These are phyloP conservation scores for Aspergillus terreus DNA, from an alignment of 2,329 filamentous ascomycete species.

Conservation along the genomic window DNA sequence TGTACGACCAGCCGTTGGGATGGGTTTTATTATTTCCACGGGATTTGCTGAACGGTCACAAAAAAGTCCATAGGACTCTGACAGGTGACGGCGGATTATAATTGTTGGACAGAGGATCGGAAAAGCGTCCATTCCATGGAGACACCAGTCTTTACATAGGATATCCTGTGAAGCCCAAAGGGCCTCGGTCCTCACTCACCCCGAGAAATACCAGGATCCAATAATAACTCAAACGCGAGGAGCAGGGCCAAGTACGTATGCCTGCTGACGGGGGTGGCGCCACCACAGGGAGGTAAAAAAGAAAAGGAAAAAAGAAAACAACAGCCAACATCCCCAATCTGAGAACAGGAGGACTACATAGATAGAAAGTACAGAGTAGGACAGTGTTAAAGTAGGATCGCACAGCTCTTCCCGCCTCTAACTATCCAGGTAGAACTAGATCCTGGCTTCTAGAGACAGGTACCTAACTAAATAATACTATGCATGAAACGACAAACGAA, in stretches of 20 bases:
- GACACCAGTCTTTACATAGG: too few relatives aligned
- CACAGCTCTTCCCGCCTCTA: neutral
- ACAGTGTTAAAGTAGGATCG: neutral
- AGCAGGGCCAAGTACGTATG: constrained; percentile 4
- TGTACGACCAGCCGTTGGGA: neutral
- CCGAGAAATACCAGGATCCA: neutral
- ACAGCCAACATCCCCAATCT: neutral
- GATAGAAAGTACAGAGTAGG: too few relatives aligned
- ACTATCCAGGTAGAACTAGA: neutral
- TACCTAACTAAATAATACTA: too few relatives aligned
- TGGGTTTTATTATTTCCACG: neutral
- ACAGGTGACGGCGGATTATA: too few relatives aligned
- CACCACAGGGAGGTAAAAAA: constrained; percentile 7
- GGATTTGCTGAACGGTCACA: neutral
- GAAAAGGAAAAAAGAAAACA: constrained; percentile 1
- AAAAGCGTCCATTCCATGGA: neutral
- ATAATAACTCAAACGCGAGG: constrained; percentile 11
- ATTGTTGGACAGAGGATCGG: too few relatives aligned
- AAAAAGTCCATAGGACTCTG: too few relatives aligned
- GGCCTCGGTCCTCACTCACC: neutral
- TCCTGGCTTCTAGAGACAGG: too few relatives aligned
- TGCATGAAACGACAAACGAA: too few relatives aligned
- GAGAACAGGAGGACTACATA: neutral
- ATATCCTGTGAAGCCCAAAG: too few relatives aligned
- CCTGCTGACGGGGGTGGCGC: constrained; percentile 10